phyloP scores from a whole-genome alignment of 106 monocot species.

The Narthecium ossifragum region DNA sequence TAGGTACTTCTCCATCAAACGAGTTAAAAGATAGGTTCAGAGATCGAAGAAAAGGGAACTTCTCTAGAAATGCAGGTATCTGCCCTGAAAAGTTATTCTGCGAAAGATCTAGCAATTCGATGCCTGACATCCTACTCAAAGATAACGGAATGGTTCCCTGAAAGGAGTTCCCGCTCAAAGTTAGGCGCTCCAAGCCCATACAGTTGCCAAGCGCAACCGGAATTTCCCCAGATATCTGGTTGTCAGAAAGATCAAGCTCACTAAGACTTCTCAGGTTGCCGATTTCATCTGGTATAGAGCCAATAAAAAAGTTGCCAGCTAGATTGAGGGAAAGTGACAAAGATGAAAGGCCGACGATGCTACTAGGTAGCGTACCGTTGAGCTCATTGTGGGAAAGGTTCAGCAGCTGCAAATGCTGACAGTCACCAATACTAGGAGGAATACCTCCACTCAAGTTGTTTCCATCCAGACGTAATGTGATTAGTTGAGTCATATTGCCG shows the following conservation, averaged over 20 bases:
- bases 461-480: background rate
- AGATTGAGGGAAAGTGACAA: background rate
- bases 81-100: conserved; percentile 5
- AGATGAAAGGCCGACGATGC: background rate
- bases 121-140: background rate
- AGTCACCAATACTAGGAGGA: background rate
- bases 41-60: background rate
- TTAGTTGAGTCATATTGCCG: conserved; percentile 12
- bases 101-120: conserved; percentile 6
- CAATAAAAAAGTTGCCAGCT: background rate
- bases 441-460: conserved; percentile 15
- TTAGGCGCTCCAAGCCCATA: background rate
- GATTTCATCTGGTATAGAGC: background rate
- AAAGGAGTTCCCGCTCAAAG: background rate
- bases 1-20: conserved; percentile 3
- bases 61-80: background rate
- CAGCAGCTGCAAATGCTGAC: background rate
- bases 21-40: conserved; percentile 8
- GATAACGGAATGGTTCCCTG: background rate
- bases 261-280: background rate
- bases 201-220: background rate
- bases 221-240: conserved; percentile 2
- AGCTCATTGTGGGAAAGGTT: background rate
- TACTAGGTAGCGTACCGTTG: background rate
- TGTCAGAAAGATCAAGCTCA: background rate